Evolutionary conservation across 441 rosid species (phyloP).

Genomic region (Populus hybrid): DNA sequence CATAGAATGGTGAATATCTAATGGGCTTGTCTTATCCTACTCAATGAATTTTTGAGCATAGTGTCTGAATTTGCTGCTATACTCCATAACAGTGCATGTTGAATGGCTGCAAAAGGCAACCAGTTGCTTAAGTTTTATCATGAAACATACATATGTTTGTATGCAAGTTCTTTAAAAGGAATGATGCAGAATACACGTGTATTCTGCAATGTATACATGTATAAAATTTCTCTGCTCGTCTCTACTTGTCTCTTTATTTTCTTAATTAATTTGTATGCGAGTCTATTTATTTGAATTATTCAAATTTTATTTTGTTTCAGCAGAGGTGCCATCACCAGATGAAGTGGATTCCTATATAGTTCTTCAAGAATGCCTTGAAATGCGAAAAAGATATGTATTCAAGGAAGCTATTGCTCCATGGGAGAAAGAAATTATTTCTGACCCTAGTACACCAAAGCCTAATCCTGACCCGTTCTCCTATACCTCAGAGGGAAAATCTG

Average conservation of each 20-base stretch:
- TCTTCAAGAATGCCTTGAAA: constrained; percentile 92
- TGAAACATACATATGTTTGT: neutral
- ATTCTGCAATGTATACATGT: too few relatives aligned
- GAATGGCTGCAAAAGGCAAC: neutral
- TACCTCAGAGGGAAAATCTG: constrained; percentile 74
- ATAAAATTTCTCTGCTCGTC: neutral
- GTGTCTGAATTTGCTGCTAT: neutral
- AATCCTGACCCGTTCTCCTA: constrained; percentile 81
- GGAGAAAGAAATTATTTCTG: constrained; percentile 93
- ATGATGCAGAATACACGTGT: neutral
- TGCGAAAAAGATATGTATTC: constrained; percentile 78
- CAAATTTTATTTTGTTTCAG: constrained; percentile 13
- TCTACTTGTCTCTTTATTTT: neutral
- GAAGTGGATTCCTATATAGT: constrained; percentile 73
- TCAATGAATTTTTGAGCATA: neutral
- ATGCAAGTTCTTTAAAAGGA: neutral
- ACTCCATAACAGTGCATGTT: neutral
- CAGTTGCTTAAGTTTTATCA: neutral
- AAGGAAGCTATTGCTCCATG: constrained; percentile 91
- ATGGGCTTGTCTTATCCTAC: neutral
- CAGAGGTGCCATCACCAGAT: constrained; percentile 86
- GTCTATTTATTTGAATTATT: neutral
- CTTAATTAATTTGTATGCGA: neutral
- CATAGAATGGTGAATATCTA: neutral
- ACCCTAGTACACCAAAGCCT: constrained; percentile 97